Percentiles rank a stretch among this genome's conserved stretches.
These are phyloP conservation scores for Ophiostoma montium DNA, from an alignment of 2,329 filamentous ascomycete genomes.

Conservation along the genomic window DNA sequence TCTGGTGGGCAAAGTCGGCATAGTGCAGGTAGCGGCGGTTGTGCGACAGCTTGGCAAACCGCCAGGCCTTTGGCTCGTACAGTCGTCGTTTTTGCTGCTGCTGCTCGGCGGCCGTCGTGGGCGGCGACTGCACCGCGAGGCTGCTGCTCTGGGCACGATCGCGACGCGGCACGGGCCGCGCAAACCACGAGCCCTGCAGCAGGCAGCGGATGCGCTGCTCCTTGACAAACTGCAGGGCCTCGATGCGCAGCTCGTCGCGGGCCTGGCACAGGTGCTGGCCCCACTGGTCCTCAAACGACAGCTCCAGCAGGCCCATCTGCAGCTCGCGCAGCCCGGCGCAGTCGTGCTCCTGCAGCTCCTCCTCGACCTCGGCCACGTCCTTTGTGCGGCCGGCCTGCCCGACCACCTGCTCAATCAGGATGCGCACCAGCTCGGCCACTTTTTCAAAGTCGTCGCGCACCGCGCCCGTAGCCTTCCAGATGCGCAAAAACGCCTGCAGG, in stretches of 20 bases:
- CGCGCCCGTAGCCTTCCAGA: conserved; percentile 87
- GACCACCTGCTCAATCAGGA: conserved; percentile 79
- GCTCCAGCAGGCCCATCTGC: conserved; percentile 84
- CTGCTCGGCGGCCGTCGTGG: conserved; percentile 22
- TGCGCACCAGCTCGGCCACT: conserved; percentile 78
- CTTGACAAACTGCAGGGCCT: conserved; percentile 91
- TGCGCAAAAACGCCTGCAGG: conserved; percentile 71
- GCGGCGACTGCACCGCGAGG: conserved; percentile 17
- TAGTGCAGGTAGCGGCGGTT: conserved; percentile 86
- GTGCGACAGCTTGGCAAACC: conserved; percentile 78
- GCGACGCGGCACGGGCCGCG: conserved; percentile 29
- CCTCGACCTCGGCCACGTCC: conserved; percentile 76
- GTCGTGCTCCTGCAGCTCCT: conserved; percentile 75
- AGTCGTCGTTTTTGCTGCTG: conserved; percentile 20
- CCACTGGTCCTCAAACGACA: conserved; percentile 92
- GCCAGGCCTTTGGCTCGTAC: conserved; percentile 47
- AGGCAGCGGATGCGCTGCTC: conserved; percentile 89
- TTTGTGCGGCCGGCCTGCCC: conserved; percentile 69
- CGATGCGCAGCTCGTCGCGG: conserved; percentile 79
- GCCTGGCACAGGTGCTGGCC: conserved; percentile 78
- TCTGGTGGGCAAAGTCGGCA: conserved; percentile 61
- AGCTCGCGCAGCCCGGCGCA: conserved; percentile 63
- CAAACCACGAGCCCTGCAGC: conserved; percentile 81
- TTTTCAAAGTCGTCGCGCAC: conserved; percentile 83
- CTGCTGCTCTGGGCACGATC: conserved; percentile 13